Percentiles rank a stretch among this genome's conserved stretches.
Conservation (phyloP, 805 yeast species). For the Sugiyamaella mastotermitis region DNA sequence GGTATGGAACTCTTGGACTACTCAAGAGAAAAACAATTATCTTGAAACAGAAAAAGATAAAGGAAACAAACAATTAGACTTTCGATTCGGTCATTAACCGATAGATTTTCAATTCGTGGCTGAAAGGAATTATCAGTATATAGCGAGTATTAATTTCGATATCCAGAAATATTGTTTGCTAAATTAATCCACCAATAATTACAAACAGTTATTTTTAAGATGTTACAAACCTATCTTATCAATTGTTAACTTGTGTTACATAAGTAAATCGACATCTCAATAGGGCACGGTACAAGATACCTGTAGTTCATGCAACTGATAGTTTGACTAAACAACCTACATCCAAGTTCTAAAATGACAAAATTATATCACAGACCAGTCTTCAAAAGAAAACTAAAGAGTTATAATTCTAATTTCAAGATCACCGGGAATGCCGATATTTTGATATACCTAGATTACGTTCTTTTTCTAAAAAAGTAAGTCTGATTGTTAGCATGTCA, state of each 20-base stretch:
- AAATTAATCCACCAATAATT: no score
- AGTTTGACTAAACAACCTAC: background rate
- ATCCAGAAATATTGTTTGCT: no score
- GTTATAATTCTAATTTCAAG: conserved; percentile 1
- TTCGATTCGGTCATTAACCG: conserved; percentile 35
- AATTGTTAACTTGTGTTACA: no score
- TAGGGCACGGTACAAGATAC: no score
- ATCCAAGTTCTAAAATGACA: conserved; percentile 12
- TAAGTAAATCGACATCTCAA: no score
- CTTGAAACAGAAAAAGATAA: conserved; percentile 38
- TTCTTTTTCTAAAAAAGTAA: conserved; percentile 19
- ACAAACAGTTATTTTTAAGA: no score
- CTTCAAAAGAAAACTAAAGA: conserved; percentile 10
- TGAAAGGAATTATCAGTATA: no score
- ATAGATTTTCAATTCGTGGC: no score
- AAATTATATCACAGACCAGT: conserved; percentile 17
- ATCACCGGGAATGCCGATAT: conserved; percentile 15
- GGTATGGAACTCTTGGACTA: conserved; percentile 46
- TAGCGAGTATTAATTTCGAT: no score
- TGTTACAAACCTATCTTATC: no score
- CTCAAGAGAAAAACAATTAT: conserved; percentile 46
- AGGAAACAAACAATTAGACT: conserved; percentile 57
- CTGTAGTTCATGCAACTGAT: conserved; percentile 6
- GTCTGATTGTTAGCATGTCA: conserved; percentile 5
- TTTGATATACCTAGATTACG: conserved; percentile 19